Conservation (phyloP, 129 eudicot species). For the Ambrosia artemisiifolia region DNA sequence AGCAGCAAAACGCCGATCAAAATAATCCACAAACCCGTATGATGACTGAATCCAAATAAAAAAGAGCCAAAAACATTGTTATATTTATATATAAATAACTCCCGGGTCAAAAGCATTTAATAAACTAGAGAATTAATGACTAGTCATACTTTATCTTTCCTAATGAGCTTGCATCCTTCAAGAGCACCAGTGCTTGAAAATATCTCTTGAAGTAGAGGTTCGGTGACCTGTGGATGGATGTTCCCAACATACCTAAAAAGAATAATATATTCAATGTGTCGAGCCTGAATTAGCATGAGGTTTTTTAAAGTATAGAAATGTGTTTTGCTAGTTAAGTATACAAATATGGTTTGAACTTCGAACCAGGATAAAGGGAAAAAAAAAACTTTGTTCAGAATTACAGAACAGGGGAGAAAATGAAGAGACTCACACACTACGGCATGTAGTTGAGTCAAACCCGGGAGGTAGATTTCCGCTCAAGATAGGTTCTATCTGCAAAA, state of each 20-base stretch:
- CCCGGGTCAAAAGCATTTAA: not conserved
- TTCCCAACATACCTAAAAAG: slow-evolving; percentile 89
- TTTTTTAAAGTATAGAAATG: not conserved
- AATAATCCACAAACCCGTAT: slow-evolving; percentile 95
- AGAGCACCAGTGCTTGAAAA: slow-evolving; percentile 82
- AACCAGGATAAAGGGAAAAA: not conserved
- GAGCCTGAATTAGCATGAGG: slow-evolving; percentile 8
- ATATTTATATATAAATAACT: not conserved
- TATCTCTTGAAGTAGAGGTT: slow-evolving; percentile 93
- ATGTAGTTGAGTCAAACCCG: slow-evolving; percentile 63
- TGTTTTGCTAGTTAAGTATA: not conserved
- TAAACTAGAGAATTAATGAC: slow-evolving; percentile 2
- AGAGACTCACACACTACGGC: slow-evolving; percentile 73
- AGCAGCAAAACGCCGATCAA: slow-evolving; percentile 94
- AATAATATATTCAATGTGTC: not conserved
- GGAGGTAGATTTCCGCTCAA: slow-evolving; percentile 76
- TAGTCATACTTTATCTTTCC: slow-evolving; percentile 79
- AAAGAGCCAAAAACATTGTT: not conserved
- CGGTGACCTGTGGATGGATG: slow-evolving; percentile 94
- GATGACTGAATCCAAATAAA: slow-evolving; percentile 61
- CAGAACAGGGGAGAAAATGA: not conserved
- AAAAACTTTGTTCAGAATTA: not conserved
- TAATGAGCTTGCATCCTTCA: slow-evolving; percentile 96
- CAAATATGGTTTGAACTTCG: slow-evolving; percentile 8
- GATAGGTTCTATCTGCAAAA: slow-evolving; percentile 72